phyloP scores from a whole-genome alignment of 495 filamentous ascomycete genomes.

The Hyaloscypha bicolor region DNA sequence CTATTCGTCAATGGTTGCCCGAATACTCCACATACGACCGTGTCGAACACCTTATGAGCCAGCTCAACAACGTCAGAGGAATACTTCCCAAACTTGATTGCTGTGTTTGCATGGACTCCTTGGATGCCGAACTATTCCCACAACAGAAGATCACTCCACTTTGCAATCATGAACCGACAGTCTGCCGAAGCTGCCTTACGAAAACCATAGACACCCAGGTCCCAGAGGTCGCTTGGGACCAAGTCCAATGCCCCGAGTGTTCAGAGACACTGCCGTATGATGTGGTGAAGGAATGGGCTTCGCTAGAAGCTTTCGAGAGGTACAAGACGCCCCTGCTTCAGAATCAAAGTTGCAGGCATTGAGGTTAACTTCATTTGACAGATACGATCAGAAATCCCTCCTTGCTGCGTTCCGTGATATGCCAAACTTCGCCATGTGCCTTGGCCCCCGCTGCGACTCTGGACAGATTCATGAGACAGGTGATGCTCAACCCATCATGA shows the following conservation, averaged over 20 bases:
- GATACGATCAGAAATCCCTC: constrained; percentile 16
- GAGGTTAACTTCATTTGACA: background rate
- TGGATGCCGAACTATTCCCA: background rate
- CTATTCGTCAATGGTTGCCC: background rate
- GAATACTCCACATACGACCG: no score
- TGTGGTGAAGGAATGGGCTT: constrained; percentile 6
- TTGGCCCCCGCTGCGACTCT: constrained; percentile 16
- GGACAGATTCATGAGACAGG: constrained; percentile 20
- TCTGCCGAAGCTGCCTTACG: constrained; percentile 12
- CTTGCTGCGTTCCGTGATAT: background rate
- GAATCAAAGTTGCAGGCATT: background rate
- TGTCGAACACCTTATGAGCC: no score
- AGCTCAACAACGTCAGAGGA: background rate
- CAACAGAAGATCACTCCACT: background rate
- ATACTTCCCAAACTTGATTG: background rate
- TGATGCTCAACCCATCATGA: constrained; percentile 20
- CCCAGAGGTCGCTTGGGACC: constrained; percentile 8
- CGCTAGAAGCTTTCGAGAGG: constrained; percentile 1
- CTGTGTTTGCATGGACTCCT: background rate
- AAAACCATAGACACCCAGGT: constrained; percentile 10
- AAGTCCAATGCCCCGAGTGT: constrained; percentile 20
- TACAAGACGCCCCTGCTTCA: background rate
- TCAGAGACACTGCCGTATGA: constrained; percentile 1
- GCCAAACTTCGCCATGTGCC: constrained; percentile 11
- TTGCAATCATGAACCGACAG: background rate